Evolutionary conservation across 441 rosid genomes (phyloP), one percentile per base, ranked within the genome.

Genomic region (Theobroma grandiflorum): DNA sequence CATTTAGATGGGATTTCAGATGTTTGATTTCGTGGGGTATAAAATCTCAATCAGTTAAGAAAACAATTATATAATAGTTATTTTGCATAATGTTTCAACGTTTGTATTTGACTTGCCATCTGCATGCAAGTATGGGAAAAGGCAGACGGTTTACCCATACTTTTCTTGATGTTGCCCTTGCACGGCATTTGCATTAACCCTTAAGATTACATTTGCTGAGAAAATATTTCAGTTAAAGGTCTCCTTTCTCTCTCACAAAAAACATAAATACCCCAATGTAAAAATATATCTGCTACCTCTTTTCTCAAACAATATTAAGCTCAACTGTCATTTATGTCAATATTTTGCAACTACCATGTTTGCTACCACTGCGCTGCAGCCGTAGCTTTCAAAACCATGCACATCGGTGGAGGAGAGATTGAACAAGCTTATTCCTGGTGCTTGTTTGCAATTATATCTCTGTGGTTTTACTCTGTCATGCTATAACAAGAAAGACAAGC

Each of bases 11-110:
- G 70, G 83, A 73, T 74, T 83, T 74, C 83, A 76, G 73, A 83
- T 82, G 85, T 79, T 86, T 80, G 82, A 84, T 87, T 86, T 87
- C 90, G 86, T 84, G 91, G 89, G 89, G 88, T 87, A 82, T 84
- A 78, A 86, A 84, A 83, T 88, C 87, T 72, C 84, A 82, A 83
- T 88, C 93, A 74, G 86, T 84, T 85, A 87, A 85, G 89, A 82
- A 64, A 83, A 80, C 47, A 79, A 69, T 61, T 37, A 73, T 18
- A 74, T 11, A 85, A 84, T 59, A 57, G 2, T 59, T 69, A 61
- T 42, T 2, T 65, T 26, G 45, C 31, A 42, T 59, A 78, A 77
- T 79, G 69, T 61, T 81, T 79, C 85, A 80, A 83, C 75, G 62
- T 79, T 66, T 69, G 80, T 77, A 83, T 84, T 85, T 88, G 90